Evolutionary conservation across 169 alveolate species (phyloP).

Genomic region (Plasmodium gonderi): DNA sequence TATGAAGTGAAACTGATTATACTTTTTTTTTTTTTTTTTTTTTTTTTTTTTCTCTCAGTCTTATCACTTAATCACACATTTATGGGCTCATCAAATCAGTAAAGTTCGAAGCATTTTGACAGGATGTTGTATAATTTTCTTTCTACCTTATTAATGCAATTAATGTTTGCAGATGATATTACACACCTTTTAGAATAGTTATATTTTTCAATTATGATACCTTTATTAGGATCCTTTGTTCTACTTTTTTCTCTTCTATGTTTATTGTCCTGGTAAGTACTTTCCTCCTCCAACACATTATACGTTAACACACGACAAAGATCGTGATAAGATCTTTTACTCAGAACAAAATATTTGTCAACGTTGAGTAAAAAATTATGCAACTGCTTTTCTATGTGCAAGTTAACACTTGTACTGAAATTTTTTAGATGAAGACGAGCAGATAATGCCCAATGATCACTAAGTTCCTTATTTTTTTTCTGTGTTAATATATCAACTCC

Average conservation of each 20-base stretch:
- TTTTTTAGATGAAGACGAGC: conserved; percentile 37
- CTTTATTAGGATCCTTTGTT: not conserved
- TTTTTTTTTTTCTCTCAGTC: not conserved
- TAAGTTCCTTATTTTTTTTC: conserved; percentile 39
- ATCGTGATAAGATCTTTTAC: conserved; percentile 44
- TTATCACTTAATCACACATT: not conserved
- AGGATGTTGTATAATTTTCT: conserved; percentile 1
- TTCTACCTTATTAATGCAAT: conserved; percentile 35
- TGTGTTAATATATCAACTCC: conserved; percentile 73
- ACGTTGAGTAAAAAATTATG: conserved; percentile 50
- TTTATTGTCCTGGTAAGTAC: not conserved
- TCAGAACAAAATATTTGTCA: conserved; percentile 34
- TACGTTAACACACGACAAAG: conserved; percentile 14
- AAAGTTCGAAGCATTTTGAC: conserved; percentile 37
- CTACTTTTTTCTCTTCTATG: not conserved
- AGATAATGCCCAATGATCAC: conserved; percentile 73
- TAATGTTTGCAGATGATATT: conserved; percentile 33
- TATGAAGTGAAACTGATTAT: not conserved
- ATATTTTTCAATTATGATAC: conserved; percentile 20
- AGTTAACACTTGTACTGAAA: not conserved
- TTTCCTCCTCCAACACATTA: not conserved
- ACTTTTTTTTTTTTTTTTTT: not conserved
- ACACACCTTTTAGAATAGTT: conserved; percentile 42
- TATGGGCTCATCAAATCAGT: not conserved
- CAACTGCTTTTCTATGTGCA: conserved; percentile 44